These are phyloP conservation scores for Lomentospora prolificans DNA, from an alignment of 2,329 filamentous ascomycete genomes.

Conservation along the genomic window DNA sequence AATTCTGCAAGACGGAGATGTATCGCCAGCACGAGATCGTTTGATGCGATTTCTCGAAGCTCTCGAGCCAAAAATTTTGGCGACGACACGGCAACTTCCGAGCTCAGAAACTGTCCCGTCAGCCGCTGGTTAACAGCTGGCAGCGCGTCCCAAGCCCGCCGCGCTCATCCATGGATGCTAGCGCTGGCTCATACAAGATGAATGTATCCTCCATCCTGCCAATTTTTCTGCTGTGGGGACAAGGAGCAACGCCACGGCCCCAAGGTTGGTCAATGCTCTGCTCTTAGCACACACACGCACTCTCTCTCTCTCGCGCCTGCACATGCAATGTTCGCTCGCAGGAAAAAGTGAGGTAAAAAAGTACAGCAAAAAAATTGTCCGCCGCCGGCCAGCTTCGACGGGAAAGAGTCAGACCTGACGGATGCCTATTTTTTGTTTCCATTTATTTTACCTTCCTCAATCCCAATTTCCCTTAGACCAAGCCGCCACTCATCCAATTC, in stretches of 20 bases:
- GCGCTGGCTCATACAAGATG: too few species aligned
- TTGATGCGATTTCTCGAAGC: conserved; percentile 7
- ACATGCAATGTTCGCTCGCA: too few species aligned
- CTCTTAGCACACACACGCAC: too few species aligned
- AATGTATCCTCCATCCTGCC: too few species aligned
- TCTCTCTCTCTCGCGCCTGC: too few species aligned
- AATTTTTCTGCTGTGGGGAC: too few species aligned
- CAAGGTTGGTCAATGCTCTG: too few species aligned
- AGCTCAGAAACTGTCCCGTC: too few species aligned
- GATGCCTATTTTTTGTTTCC: background rate
- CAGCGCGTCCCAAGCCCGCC: background rate
- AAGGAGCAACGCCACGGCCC: too few species aligned
- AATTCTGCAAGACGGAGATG: conserved; percentile 3
- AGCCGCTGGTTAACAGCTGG: background rate
- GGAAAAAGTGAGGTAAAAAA: background rate
- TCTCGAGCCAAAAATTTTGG: conserved; percentile 13
- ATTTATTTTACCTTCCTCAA: background rate
- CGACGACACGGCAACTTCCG: background rate
- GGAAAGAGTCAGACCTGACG: background rate
- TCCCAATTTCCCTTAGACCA: background rate
- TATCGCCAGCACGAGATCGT: background rate
- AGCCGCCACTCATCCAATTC: background rate
- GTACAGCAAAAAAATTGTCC: background rate
- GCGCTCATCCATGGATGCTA: too few species aligned
- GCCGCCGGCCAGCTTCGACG: background rate